A percentile compares a stretch with the other conserved stretches of the same genome.
Conservation (phyloP, 1,284 basidiomycete genomes). For the Irpex rosettiformis region DNA sequence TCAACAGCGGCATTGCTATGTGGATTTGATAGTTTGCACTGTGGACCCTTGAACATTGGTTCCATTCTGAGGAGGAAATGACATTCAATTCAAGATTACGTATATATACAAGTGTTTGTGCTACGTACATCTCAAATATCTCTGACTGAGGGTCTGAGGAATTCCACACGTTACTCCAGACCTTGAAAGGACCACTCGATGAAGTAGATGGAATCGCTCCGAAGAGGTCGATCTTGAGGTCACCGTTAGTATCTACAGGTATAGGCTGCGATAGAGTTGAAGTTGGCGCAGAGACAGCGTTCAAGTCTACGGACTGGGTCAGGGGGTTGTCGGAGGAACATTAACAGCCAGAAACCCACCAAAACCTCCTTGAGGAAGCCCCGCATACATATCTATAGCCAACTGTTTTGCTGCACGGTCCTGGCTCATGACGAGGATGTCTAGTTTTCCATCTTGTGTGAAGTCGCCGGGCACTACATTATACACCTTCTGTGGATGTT, state of each 20-base stretch:
- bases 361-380: conserved; percentile 60
- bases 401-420: conserved; percentile 45
- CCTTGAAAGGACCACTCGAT: conserved; percentile 42
- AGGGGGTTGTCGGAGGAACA: neutral
- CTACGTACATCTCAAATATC: conserved; percentile 59
- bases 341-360: conserved; percentile 40
- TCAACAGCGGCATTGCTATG: conserved; percentile 97
- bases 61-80: conserved; percentile 39
- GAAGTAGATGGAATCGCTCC: conserved; percentile 54
- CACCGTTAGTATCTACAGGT: conserved; percentile 81
- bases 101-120: conserved; percentile 5
- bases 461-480: conserved; percentile 94
- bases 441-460: conserved; percentile 87
- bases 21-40: conserved; percentile 79
- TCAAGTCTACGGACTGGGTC: conserved; percentile 24
- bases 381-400: conserved; percentile 69
- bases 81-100: neutral
- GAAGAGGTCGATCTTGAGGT: conserved; percentile 87
- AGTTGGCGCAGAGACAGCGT: conserved; percentile 53
- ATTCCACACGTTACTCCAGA: conserved; percentile 82
- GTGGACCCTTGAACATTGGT: conserved; percentile 56
- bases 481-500: conserved; percentile 50
- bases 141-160: conserved; percentile 43
- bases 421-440: conserved; percentile 84
- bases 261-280: conserved; percentile 81